phyloP scores from a whole-genome alignment of 805 yeast species.

The Candida coleopterorum region DNA sequence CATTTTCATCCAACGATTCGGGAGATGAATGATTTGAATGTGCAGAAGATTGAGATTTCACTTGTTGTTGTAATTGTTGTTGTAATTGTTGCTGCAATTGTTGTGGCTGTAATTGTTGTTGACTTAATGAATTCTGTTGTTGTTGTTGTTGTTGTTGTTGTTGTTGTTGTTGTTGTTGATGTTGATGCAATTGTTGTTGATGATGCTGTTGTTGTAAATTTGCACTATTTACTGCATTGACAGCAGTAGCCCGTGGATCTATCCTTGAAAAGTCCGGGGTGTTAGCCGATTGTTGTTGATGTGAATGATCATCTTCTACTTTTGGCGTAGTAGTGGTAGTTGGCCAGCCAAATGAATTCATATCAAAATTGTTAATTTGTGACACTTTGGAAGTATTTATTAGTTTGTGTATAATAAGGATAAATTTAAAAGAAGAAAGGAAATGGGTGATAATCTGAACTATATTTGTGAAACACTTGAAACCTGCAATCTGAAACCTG shows the following conservation, averaged over 20 bases:
- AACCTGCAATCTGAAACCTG: background rate
- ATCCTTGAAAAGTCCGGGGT: slow-evolving; percentile 19
- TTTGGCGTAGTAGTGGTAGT: background rate
- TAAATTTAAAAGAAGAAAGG: no score
- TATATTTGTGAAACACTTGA: no score
- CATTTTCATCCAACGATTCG: background rate
- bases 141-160: slow-evolving; percentile 4
- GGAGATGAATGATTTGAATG: background rate
- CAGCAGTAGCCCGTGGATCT: slow-evolving; percentile 23
- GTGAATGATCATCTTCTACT: slow-evolving; percentile 1
- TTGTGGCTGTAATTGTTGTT: slow-evolving; percentile 9
- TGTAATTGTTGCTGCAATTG: slow-evolving; percentile 1
- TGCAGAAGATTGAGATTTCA: background rate
- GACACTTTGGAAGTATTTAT: background rate
- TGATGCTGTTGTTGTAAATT: slow-evolving; percentile 5
- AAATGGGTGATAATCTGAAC: no score
- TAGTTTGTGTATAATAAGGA: no score
- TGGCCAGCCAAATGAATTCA: slow-evolving; percentile 6
- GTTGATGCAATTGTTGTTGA: slow-evolving; percentile 13
- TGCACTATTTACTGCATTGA: slow-evolving; percentile 7
- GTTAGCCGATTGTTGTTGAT: slow-evolving; percentile 4
- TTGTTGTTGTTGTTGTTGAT: slow-evolving; percentile 6
- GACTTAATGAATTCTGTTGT: slow-evolving; percentile 9
- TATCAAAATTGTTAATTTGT: background rate
- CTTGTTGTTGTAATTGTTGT: slow-evolving; percentile 9